Percentiles rank a stretch among this genome's conserved stretches.
Conservation (phyloP, 345 rosid species). For the Bruguiera gymnorhiza region DNA sequence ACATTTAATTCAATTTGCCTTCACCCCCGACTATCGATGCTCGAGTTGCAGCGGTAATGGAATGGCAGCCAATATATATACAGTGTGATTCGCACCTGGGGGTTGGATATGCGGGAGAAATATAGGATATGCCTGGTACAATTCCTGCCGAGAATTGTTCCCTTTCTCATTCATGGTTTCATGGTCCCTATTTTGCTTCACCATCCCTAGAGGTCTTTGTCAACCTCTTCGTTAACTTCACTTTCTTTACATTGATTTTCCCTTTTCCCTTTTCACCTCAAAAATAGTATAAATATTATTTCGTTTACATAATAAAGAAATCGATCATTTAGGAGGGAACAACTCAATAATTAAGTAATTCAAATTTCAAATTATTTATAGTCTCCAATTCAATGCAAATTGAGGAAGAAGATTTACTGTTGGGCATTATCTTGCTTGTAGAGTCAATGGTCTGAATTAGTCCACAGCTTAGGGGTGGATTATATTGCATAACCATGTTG, state of each 20-base stretch:
- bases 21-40: not conserved
- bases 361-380: no score
- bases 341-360: not conserved
- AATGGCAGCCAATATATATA: slow-evolving; percentile 1
- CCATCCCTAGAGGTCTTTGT: slow-evolving; percentile 6
- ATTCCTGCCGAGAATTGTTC: slow-evolving; percentile 4
- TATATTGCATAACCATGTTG: no score
- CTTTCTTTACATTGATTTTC: not conserved
- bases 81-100: slow-evolving; percentile 31
- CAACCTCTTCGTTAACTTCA: not conserved
- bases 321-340: not conserved
- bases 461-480: no score
- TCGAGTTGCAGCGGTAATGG: not conserved
- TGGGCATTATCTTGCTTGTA: no score
- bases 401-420: no score
- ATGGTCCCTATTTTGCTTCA: slow-evolving; percentile 29
- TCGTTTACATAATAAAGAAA: not conserved
- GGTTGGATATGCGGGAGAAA: slow-evolving; percentile 28
- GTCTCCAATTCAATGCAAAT: no score
- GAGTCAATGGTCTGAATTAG: no score
- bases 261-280: not conserved
- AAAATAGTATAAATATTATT: not conserved
- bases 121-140: slow-evolving; percentile 31
- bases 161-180: slow-evolving; percentile 24
- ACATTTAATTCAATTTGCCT: not conserved